Conservation (phyloP, 495 filamentous ascomycete genomes). For the Neurospora sp. region DNA sequence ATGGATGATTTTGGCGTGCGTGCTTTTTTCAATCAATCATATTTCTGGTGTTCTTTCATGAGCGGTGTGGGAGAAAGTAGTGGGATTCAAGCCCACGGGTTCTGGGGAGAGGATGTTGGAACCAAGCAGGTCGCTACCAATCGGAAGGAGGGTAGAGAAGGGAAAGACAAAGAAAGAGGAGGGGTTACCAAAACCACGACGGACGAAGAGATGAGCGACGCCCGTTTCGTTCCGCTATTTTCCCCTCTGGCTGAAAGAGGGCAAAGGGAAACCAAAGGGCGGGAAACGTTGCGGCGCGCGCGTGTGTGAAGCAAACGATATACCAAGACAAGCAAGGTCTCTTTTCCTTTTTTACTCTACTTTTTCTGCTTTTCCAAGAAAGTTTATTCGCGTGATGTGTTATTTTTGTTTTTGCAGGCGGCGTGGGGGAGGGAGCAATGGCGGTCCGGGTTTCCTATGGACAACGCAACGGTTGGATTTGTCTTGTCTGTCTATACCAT, state of each 20-base stretch:
- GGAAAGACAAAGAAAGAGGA: neutral
- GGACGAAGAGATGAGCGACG: conserved; percentile 1
- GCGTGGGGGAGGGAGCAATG: neutral
- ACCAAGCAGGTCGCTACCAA: neutral
- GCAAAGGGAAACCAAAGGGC: neutral
- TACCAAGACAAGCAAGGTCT: conserved; percentile 5
- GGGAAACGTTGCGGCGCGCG: neutral
- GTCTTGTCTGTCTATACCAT: neutral
- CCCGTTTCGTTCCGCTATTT: neutral
- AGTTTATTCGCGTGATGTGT: neutral
- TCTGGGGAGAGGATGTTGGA: neutral
- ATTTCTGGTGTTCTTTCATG: neutral
- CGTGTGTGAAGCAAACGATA: conserved; percentile 1
- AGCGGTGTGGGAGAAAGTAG: neutral
- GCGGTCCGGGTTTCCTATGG: neutral
- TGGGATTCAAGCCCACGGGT: neutral
- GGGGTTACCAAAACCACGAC: conserved; percentile 1
- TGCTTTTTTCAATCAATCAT: neutral
- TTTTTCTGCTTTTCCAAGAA: neutral
- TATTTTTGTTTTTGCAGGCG: neutral
- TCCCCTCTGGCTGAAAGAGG: neutral
- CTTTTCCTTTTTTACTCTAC: conserved; percentile 1
- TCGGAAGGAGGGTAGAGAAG: neutral
- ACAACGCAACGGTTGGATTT: neutral
- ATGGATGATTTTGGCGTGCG: neutral